Evolutionary conservation across 495 filamentous ascomycete species (phyloP), one percentile per base, ranked within the genome.

Genomic region (Clohesyomyces aquaticus): DNA sequence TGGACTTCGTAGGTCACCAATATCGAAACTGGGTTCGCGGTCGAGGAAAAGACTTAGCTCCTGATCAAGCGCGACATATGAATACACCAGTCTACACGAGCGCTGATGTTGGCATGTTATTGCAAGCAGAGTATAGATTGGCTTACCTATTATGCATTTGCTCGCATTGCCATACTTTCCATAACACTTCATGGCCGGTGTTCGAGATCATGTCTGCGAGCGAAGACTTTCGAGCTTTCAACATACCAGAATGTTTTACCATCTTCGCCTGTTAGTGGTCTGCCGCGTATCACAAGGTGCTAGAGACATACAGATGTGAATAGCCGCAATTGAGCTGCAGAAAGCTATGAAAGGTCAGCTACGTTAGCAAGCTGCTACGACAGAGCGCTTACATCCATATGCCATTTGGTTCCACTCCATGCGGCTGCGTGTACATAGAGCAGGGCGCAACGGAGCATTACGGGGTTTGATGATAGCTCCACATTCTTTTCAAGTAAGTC

Each of bases 341-440:
- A 16, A 53, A 59, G 27, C 45, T 47, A 6, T 16, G 45, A 21
- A 11, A 11, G 45, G n/a, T n/a, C n/a, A n/a, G n/a, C n/a, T n/a
- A 47, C 45, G 45, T 47, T 21, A 47, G 45, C 45, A 9, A 11
- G 12, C 8, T 9, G 22, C 45, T 47, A 9, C 35, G n/a, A 47
- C 8, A 21, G 45, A 47, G 6, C 22, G 22, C 45, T 47, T 21
- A 19, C 45, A 55, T 66, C 59, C 62, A 65, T 65, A 22, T 65
- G 62, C 62, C 62, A 65, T n/a, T 62, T 61, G 38, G 61, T 56
- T 16, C 62, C 62, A 46, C 62, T 65, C 62, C 62, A 61, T 8
- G 56, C 56, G 21, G 62, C 59, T 18, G 49, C 35, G 16, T 38
- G 21, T 16, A 61, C 6, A 28, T 50, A 53, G 8, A 52, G 19